phyloP scores from a whole-genome alignment of 192 early-diverging fungal species.

The Coemansia sp. region DNA sequence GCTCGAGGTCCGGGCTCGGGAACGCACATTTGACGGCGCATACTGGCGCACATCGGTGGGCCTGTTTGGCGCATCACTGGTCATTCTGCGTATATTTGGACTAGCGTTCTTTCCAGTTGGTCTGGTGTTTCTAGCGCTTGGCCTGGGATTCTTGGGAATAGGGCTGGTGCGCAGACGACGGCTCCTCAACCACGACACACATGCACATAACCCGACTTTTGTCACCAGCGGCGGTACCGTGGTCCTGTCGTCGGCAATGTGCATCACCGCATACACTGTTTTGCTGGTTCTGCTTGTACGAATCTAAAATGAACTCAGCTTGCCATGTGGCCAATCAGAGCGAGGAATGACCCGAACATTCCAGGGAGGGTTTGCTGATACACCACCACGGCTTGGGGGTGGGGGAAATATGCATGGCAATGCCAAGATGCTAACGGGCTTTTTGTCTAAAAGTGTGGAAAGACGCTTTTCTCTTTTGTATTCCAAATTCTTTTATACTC shows the following conservation, averaged over 20 bases:
- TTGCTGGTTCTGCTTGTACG: constrained; percentile 39
- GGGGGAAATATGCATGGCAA: background rate
- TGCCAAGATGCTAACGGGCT: background rate
- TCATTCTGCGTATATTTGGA: constrained; percentile 48
- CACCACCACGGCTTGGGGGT: too few relatives aligned
- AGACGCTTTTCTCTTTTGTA: background rate
- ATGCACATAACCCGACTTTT: constrained; percentile 37
- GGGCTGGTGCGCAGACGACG: constrained; percentile 37
- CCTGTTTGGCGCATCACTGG: constrained; percentile 47
- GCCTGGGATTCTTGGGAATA: constrained; percentile 43
- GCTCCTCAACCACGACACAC: constrained; percentile 26
- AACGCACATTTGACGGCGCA: constrained; percentile 53
- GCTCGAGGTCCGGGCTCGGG: constrained; percentile 49
- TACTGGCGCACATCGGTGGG: constrained; percentile 53
- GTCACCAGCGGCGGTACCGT: constrained; percentile 38
- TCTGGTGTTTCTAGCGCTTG: constrained; percentile 48
- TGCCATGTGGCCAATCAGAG: too few relatives aligned
- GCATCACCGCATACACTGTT: constrained; percentile 34
- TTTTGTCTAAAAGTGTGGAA: background rate
- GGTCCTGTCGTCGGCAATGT: constrained; percentile 37
- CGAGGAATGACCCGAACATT: too few relatives aligned
- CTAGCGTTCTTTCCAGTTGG: constrained; percentile 45
- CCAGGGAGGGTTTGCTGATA: too few relatives aligned
- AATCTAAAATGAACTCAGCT: constrained; percentile 12
- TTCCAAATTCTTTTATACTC: background rate